phyloP scores from a whole-genome alignment of 2,329 filamentous ascomycete species.

The Colletotrichum lupini region DNA sequence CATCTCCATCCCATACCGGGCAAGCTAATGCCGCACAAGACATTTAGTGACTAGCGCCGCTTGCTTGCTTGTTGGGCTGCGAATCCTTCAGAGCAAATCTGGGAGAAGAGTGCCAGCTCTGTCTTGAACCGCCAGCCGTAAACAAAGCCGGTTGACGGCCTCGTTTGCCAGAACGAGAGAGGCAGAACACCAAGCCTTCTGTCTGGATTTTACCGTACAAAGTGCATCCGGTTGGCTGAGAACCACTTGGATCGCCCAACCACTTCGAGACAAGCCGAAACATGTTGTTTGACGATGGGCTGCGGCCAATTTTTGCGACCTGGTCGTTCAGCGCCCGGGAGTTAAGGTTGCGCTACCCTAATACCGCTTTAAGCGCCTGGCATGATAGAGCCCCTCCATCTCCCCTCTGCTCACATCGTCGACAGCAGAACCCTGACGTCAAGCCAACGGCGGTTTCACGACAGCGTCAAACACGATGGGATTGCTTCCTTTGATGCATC shows the following conservation, averaged over 20 bases:
- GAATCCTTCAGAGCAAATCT: background rate
- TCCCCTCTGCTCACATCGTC: background rate
- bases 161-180: background rate
- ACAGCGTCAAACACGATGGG: background rate
- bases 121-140: background rate
- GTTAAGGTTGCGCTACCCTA: conserved; percentile 9
- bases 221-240: background rate
- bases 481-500: background rate
- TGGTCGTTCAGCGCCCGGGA: conserved; percentile 6
- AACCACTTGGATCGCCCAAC: conserved; percentile 7
- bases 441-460: conserved; percentile 20
- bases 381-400: conserved; percentile 7
- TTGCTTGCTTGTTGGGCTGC: background rate
- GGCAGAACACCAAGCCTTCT: background rate
- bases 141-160: background rate
- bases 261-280: conserved; percentile 3
- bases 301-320: conserved; percentile 21
- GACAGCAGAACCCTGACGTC: conserved; percentile 2
- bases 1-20: conserved; percentile 5
- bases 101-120: background rate
- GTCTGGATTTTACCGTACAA: background rate
- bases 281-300: conserved; percentile 24
- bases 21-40: background rate
- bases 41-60: background rate
- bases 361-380: conserved; percentile 12